Percentiles rank a stretch among this genome's conserved stretches.
phyloP scores from a whole-genome alignment of 2,329 filamentous ascomycete species.

The Penicillium paneum region DNA sequence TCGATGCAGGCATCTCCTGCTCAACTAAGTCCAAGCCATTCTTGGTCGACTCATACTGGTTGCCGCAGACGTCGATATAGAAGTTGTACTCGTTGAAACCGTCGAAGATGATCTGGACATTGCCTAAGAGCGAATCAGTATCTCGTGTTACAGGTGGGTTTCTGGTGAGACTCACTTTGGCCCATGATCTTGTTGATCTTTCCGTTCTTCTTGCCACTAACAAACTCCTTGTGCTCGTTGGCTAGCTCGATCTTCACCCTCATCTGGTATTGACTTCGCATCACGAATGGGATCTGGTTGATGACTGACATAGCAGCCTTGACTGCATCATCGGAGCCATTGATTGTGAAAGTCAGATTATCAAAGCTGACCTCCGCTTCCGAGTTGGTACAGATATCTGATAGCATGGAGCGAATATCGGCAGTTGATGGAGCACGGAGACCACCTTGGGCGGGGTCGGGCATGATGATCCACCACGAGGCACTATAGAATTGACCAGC shows the following conservation, averaged over 20 bases:
- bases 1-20: conserved; percentile 98
- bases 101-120: conserved; percentile 98
- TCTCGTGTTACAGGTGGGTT: conserved; percentile 3
- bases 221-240: conserved; percentile 99
- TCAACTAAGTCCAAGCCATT: conserved; percentile 89
- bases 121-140: conserved; percentile 51
- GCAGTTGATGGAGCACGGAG: conserved; percentile 59
- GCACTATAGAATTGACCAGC: conserved; percentile 97
- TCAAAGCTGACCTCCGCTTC: conserved; percentile 94
- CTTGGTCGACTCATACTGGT: conserved; percentile 90
- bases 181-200: conserved; percentile 99
- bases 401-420: conserved; percentile 85
- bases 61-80: conserved; percentile 95
- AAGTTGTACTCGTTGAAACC: conserved; percentile 99
- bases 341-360: conserved; percentile 88
- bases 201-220: conserved; percentile 98
- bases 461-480: conserved; percentile 87
- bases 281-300: conserved; percentile 84
- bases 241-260: conserved; percentile 97
- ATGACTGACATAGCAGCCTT: conserved; percentile 94
- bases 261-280: conserved; percentile 84
- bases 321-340: conserved; percentile 92
- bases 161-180: conserved; percentile 63
- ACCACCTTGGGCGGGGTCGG: conserved; percentile 60
- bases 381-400: conserved; percentile 93